These are phyloP conservation scores for Hydnomerulius pinastri DNA, from an alignment of 768 basidiomycete species.

Conservation along the genomic window DNA sequence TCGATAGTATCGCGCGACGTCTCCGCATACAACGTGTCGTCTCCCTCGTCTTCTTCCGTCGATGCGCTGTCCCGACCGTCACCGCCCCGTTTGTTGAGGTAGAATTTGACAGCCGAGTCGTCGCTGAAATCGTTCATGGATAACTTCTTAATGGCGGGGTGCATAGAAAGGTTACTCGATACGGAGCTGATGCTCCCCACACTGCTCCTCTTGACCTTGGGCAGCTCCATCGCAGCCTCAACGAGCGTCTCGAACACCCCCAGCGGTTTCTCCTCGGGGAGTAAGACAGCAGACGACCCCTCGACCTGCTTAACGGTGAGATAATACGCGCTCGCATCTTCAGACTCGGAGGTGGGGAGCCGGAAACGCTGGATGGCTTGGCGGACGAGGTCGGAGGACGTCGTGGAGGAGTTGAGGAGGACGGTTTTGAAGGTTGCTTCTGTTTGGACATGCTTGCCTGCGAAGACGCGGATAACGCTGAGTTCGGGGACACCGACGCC, in stretches of 20 bases:
- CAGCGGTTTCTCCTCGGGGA: conserved; percentile 79
- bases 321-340: conserved; percentile 68
- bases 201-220: conserved; percentile 90
- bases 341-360: conserved; percentile 58
- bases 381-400: conserved; percentile 77
- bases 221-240: conserved; percentile 75
- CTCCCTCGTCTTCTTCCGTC: conserved; percentile 47
- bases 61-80: conserved; percentile 47
- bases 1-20: conserved; percentile 34
- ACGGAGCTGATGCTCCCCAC: conserved; percentile 95
- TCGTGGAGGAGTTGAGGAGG: conserved; percentile 83
- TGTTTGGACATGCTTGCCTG: conserved; percentile 85
- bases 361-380: conserved; percentile 96
- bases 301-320: conserved; percentile 93
- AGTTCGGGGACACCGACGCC: conserved; percentile 74
- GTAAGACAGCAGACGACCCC: conserved; percentile 75
- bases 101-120: conserved; percentile 96
- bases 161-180: conserved; percentile 87
- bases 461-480: conserved; percentile 95
- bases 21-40: conserved; percentile 41
- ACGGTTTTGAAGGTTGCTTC: conserved; percentile 99
- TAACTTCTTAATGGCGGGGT: conserved; percentile 92
- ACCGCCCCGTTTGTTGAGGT: conserved; percentile 68
- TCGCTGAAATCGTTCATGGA: conserved; percentile 98
- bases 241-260: conserved; percentile 85